Percentiles rank a stretch among this genome's conserved stretches.
Conservation (phyloP, 805 yeast genomes). For the Lachancea meyersii region DNA sequence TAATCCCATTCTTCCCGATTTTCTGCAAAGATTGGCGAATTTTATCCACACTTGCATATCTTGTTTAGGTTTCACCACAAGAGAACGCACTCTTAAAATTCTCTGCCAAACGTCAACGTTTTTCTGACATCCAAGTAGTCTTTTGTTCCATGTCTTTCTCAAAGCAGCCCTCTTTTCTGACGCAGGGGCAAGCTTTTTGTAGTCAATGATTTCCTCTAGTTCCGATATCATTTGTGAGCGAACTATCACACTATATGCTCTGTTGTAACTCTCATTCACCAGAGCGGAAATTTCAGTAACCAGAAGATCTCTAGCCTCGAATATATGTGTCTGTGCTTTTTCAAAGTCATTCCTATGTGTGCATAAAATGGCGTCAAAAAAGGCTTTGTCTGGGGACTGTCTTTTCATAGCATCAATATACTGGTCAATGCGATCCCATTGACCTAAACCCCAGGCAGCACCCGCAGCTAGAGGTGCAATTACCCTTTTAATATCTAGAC, state of each 20-base stretch:
- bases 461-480: conserved; percentile 98
- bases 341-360: conserved; percentile 81
- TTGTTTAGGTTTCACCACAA: conserved; percentile 90
- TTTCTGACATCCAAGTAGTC: conserved; percentile 88
- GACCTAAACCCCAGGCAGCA: conserved; percentile 96
- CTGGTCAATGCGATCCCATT: conserved; percentile 94
- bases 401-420: conserved; percentile 84
- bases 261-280: conserved; percentile 89
- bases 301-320: conserved; percentile 78
- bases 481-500: conserved; percentile 65
- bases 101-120: conserved; percentile 99
- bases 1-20: conserved; percentile 83
- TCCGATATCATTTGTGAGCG: conserved; percentile 97
- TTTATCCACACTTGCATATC: conserved; percentile 98
- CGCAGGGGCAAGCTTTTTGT: conserved; percentile 76
- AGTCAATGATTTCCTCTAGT: conserved; percentile 86
- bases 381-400: conserved; percentile 91
- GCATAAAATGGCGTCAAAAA: conserved; percentile 84
- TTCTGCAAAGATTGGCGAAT: conserved; percentile 92
- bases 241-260: conserved; percentile 95
- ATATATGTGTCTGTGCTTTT: conserved; percentile 72
- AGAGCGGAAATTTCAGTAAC: conserved; percentile 92
- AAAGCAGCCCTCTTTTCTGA: conserved; percentile 73
- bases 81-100: conserved; percentile 84
- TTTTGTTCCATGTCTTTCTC: conserved; percentile 89